Conservation (phyloP, 2,329 filamentous ascomycete genomes). For the Hymenoscyphus albidus region DNA sequence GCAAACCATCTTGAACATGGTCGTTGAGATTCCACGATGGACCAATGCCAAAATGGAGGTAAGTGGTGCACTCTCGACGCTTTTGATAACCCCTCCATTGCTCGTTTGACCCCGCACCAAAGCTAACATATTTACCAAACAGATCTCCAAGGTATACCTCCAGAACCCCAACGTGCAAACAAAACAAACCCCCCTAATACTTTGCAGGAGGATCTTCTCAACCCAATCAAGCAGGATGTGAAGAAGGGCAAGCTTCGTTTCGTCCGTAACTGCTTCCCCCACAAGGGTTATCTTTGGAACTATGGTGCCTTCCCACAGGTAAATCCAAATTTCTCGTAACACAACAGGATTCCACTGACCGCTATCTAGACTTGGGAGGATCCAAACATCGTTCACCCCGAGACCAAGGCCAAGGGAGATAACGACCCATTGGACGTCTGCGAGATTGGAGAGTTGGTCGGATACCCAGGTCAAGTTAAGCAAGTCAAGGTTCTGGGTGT, state of each 20-base stretch:
- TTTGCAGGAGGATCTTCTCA: slow-evolving; percentile 96
- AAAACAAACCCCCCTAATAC: neutral
- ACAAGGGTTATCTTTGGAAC: slow-evolving; percentile 99
- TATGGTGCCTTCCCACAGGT: slow-evolving; percentile 99
- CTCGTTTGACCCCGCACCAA: slow-evolving; percentile 21
- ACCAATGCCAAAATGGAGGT: slow-evolving; percentile 99
- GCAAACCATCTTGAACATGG: slow-evolving; percentile 96
- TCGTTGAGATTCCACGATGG: slow-evolving; percentile 99
- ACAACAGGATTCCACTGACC: slow-evolving; percentile 18
- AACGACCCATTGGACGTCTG: slow-evolving; percentile 99
- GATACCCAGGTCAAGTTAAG: slow-evolving; percentile 94
- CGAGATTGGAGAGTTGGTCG: slow-evolving; percentile 98
- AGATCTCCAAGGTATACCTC: slow-evolving; percentile 8
- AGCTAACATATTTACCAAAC: slow-evolving; percentile 1
- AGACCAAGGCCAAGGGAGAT: slow-evolving; percentile 99
- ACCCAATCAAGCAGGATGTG: slow-evolving; percentile 98
- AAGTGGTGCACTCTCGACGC: slow-evolving; percentile 37
- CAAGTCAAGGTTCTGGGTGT: slow-evolving; percentile 99
- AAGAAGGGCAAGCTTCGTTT: slow-evolving; percentile 99
- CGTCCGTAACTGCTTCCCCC: slow-evolving; percentile 99
- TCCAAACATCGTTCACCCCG: slow-evolving; percentile 89
- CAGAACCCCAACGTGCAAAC: slow-evolving; percentile 55
- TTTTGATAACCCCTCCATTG: slow-evolving; percentile 12
- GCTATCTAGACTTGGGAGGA: slow-evolving; percentile 88
- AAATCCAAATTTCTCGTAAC: slow-evolving; percentile 35